phyloP scores from a whole-genome alignment of 805 yeast genomes.

The Candida germanica region DNA sequence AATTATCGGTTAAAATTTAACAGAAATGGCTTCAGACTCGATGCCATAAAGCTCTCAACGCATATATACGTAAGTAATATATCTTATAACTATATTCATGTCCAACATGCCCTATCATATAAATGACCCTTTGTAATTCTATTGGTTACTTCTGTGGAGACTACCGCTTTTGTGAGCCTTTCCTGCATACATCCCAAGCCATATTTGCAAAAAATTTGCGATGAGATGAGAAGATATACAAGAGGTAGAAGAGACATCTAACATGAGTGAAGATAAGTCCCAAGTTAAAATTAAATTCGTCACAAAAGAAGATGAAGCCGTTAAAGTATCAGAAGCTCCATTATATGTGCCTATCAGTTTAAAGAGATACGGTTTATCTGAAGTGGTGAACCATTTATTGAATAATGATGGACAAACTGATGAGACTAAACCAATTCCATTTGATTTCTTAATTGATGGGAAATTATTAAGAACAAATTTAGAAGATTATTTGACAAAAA shows the following conservation, averaged over 20 bases:
- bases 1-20: conserved; percentile 14
- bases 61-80: too few species aligned
- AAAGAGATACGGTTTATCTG: conserved; percentile 89
- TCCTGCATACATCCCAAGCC: too few species aligned
- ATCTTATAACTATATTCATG: too few species aligned
- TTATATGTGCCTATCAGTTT: conserved; percentile 82
- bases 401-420: conserved; percentile 27
- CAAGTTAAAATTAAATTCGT: conserved; percentile 80
- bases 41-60: too few species aligned
- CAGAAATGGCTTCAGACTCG: too few species aligned
- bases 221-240: neutral
- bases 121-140: too few species aligned
- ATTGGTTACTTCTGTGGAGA: too few species aligned
- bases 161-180: neutral
- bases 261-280: conserved; percentile 26
- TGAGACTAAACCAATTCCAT: conserved; percentile 69
- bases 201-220: neutral
- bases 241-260: too few species aligned
- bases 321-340: conserved; percentile 75
- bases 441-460: conserved; percentile 89
- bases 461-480: conserved; percentile 73
- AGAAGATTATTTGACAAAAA: conserved; percentile 69
- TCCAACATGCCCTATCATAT: too few species aligned
- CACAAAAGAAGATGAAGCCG: conserved; percentile 76
- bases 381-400: conserved; percentile 88